Conservation (phyloP, 1,284 basidiomycete species). For the Malassezia japonica region DNA sequence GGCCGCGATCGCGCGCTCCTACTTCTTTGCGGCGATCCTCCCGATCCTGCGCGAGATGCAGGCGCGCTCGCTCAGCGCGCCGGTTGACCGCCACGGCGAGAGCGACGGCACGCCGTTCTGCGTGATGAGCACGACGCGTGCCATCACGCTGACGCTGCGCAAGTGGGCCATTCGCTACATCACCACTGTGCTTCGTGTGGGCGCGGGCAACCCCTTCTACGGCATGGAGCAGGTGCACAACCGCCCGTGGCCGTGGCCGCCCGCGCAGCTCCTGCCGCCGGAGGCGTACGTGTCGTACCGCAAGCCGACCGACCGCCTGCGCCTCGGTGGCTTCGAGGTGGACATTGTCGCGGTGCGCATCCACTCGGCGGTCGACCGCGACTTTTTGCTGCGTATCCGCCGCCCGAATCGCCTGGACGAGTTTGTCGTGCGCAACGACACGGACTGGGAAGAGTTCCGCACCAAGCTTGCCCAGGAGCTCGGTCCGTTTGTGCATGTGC, state of each 20-base stretch:
- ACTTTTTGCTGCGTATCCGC: conserved; percentile 37
- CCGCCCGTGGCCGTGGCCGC: conserved; percentile 30
- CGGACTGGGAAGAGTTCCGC: conserved; percentile 38
- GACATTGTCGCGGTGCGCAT: conserved; percentile 34
- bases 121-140: conserved; percentile 23
- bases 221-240: conserved; percentile 22
- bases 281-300: conserved; percentile 40
- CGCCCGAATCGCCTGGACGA: conserved; percentile 33
- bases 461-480: conserved; percentile 33
- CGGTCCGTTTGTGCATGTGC: conserved; percentile 28
- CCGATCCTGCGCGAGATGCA: conserved; percentile 36
- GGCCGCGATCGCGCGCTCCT: conserved; percentile 29
- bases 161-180: conserved; percentile 34
- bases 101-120: conserved; percentile 36
- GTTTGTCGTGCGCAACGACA: conserved; percentile 41
- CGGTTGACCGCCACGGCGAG: conserved; percentile 40
- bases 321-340: conserved; percentile 41
- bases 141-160: conserved; percentile 20
- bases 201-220: conserved; percentile 29
- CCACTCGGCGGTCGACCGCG: conserved; percentile 22
- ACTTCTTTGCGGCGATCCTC: conserved; percentile 29
- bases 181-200: conserved; percentile 31
- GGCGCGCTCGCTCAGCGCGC: conserved; percentile 32
- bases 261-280: conserved; percentile 34
- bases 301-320: conserved; percentile 30